A percentile compares a stretch with the other conserved stretches of the same genome.
Conservation (phyloP, 345 rosid genomes). For the Ricinus communis region DNA sequence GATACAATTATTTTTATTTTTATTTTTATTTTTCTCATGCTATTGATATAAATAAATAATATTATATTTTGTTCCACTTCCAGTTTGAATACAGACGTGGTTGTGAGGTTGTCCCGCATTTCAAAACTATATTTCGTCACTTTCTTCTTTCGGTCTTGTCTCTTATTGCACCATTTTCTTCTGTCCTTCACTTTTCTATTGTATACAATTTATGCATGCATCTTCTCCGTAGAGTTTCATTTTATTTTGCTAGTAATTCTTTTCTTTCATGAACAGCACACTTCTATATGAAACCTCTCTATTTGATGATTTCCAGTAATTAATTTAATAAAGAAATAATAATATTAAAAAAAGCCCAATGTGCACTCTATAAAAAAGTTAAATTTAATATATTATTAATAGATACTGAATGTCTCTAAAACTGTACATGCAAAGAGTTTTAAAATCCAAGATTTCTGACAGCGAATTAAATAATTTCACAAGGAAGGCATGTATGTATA, state of each 20-base stretch:
- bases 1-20: no score
- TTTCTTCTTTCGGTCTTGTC: conserved; percentile 29
- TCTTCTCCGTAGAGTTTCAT: no score
- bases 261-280: no score
- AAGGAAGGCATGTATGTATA: background rate
- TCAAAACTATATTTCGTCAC: conserved; percentile 2
- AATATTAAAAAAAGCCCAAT: no score
- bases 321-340: no score
- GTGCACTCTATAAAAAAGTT: no score
- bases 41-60: no score
- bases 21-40: no score
- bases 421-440: no score
- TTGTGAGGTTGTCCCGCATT: conserved; percentile 7
- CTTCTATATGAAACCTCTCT: no score
- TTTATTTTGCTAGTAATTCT: background rate
- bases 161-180: conserved; percentile 9
- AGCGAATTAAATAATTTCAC: background rate
- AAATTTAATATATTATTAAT: background rate
- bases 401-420: conserved; percentile 2
- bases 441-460: background rate
- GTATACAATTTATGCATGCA: background rate
- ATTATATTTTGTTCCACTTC: no score
- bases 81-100: background rate
- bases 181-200: background rate
- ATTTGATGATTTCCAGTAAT: no score